These are phyloP conservation scores for Ophiostoma quercus DNA, from an alignment of 2,329 filamentous ascomycete species.

Conservation along the genomic window DNA sequence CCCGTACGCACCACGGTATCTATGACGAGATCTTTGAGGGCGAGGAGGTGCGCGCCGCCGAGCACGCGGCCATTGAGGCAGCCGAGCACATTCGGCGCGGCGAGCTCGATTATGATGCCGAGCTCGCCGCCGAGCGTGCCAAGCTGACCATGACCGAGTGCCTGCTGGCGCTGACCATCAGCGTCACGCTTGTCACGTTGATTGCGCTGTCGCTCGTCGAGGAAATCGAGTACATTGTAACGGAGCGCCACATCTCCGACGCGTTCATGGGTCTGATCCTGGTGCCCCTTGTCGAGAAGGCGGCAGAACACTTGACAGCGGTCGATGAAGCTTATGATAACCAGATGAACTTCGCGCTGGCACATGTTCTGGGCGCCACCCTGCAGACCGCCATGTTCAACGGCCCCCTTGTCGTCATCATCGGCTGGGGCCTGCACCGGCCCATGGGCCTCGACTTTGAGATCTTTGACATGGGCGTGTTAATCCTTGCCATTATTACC, in stretches of 20 bases:
- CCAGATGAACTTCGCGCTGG: slow-evolving; percentile 78
- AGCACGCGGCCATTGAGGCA: slow-evolving; percentile 10
- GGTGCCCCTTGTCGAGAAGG: slow-evolving; percentile 77
- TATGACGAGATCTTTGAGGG: slow-evolving; percentile 67
- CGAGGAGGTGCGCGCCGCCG: slow-evolving; percentile 61
- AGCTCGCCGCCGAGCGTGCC: slow-evolving; percentile 38
- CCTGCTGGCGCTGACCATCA: slow-evolving; percentile 57
- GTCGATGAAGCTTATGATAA: slow-evolving; percentile 76
- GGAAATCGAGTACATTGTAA: slow-evolving; percentile 59
- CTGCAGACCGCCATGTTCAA: slow-evolving; percentile 89
- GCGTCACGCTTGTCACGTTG: slow-evolving; percentile 64
- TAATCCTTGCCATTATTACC: slow-evolving; percentile 78
- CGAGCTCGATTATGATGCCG: slow-evolving; percentile 41
- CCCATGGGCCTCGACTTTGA: slow-evolving; percentile 79
- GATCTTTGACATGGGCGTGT: slow-evolving; percentile 74
- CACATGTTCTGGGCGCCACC: slow-evolving; percentile 79
- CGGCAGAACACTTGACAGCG: slow-evolving; percentile 77
- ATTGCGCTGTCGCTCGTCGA: slow-evolving; percentile 69
- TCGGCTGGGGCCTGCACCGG: slow-evolving; percentile 71
- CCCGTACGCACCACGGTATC: slow-evolving; percentile 69
- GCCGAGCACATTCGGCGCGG: slow-evolving; percentile 15
- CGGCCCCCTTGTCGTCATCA: slow-evolving; percentile 73
- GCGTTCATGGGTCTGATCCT: slow-evolving; percentile 66
- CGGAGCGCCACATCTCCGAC: slow-evolving; percentile 43
- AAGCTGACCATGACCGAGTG: slow-evolving; percentile 74